These are phyloP conservation scores for Backusella macrospora DNA, from an alignment of 192 early-diverging fungal species.

Conservation along the genomic window DNA sequence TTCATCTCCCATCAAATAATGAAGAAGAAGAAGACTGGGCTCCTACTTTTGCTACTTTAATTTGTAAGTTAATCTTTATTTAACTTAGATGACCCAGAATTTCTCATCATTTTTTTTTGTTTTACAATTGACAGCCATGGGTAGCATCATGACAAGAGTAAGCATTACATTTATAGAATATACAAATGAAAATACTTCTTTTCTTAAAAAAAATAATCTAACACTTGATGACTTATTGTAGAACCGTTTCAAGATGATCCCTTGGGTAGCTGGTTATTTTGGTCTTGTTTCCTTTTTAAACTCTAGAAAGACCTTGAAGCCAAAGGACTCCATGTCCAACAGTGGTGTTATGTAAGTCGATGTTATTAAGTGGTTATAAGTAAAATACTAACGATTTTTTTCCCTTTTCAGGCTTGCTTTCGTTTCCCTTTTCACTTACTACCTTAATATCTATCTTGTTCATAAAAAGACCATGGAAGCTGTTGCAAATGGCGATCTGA, in stretches of 20 bases:
- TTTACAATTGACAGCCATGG: constrained; percentile 30
- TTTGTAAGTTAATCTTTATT: constrained; percentile 25
- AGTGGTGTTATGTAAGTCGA: constrained; percentile 39
- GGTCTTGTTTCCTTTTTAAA: constrained; percentile 36
- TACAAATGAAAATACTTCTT: background rate
- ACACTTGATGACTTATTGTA: constrained; percentile 9
- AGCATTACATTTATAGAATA: background rate
- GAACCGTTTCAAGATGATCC: constrained; percentile 37
- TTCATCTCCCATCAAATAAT: constrained; percentile 30
- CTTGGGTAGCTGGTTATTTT: constrained; percentile 43
- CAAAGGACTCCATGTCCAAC: constrained; percentile 23
- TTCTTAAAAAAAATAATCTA: no score
- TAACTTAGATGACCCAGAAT: background rate
- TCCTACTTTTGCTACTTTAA: constrained; percentile 35
- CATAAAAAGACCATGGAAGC: constrained; percentile 21
- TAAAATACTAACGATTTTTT: background rate
- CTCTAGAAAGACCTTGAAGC: constrained; percentile 30
- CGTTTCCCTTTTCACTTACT: constrained; percentile 28
- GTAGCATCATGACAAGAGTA: constrained; percentile 41
- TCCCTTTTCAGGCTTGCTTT: constrained; percentile 25
- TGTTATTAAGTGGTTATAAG: no score
- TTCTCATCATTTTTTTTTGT: constrained; percentile 6
- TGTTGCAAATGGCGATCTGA: constrained; percentile 11
- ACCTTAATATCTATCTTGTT: constrained; percentile 30
- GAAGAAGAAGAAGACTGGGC: constrained; percentile 32